Evolutionary conservation across 805 yeast species (phyloP), one percentile per base, ranked within the genome.

Genomic region (Wickerhamomyces canadensis): DNA sequence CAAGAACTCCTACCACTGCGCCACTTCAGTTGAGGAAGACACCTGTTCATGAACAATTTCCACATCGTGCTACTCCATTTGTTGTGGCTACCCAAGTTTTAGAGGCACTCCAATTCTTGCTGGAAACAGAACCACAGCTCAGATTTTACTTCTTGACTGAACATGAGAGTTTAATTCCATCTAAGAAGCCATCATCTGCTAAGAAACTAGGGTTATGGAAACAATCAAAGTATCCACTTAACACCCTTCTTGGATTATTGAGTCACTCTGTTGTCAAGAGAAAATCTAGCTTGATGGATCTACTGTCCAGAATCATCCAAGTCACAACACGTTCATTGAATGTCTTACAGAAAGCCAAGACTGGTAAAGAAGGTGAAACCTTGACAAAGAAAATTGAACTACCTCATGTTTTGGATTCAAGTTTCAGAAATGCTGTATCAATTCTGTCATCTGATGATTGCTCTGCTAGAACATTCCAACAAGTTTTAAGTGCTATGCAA

Each of bases 391-490:
- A 55, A 34, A 52, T 62, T 30, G 68, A 68, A 23, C 63, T 82
- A 2, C 94, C 95, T 3, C 58, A 61, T 29, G 76, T 89, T 46
- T 80, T 85, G 1, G 77, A 74, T 28, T 60, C 66, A 16, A 80
- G 80, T 45, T 65, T 86, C 51, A 71, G 75, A 33, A 71, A 70
- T 43, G 66, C 87, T 23, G 80, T 84, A 13, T 70, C 77, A 17
- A 77, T 85, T 23, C 66, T 89, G 36, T 76, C 81, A 5, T 75
- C 91, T 1, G 86, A 84, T 52, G 95, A 89, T 38, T 87, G 96
- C 54, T 78, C 89, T 25, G 80, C 85, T 45, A 74, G 81, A 30
- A 85, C 94, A 0, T 87, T 89, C 63, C 87, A 87, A 50, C 84
- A 88, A 54, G 79, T 89, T 0, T 69, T 89, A 35, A 76, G 84